Base-by-base conservation (phyloP, 139 green algal genomes). In the Ettlia oleoabundans region DNA sequence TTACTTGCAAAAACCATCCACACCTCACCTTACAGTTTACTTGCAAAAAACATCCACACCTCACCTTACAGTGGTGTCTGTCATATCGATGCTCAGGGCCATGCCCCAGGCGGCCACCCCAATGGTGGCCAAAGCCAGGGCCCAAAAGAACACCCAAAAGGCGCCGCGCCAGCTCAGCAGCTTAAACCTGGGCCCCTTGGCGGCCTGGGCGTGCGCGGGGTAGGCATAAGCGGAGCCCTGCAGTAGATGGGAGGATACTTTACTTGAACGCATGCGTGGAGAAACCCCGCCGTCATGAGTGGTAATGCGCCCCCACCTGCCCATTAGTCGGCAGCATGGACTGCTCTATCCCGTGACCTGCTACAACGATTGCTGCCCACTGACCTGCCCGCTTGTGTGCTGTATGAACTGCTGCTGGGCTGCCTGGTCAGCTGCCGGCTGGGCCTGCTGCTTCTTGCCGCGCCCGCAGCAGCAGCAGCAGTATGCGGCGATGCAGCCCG, bases 381-480 rank as follows among this genome's bases (percentile, higher is more conserved):
- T 26, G 9, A 38, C 19, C n/a, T 38, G 18, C 19, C 52, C 52
- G 5, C 13, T 8, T 3, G 68, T 80, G 53, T 69, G 68, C 37
- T 80, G 73, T 3, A 80, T 80, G 53, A 80, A 80, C 37, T 80
- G 73, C 52, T 80, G 30, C 0, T 7, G 47, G 26, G 52, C 52
- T 1, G 22, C 53, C 47, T 75, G 35, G 42, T 8, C n/a, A 42
- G 38, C 43, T 38, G 41, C 35, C 35, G 2, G 4, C 73, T 13
- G 18, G 0, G 10, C 24, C n/a, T 6, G 42, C 43, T 30, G 10
- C 65, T 62, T 24, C 47, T 37, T 51, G 52, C 73, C 37, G 22
- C 32, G 65, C 62, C 30, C 62, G 30, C 13, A 13, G 53, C 73
- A 80, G 73, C 73, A 80, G n/a, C 28, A 24, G 43, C 52, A 80